Conservation (phyloP, 257 asterid species). For the Anisodus tanguticus region DNA sequence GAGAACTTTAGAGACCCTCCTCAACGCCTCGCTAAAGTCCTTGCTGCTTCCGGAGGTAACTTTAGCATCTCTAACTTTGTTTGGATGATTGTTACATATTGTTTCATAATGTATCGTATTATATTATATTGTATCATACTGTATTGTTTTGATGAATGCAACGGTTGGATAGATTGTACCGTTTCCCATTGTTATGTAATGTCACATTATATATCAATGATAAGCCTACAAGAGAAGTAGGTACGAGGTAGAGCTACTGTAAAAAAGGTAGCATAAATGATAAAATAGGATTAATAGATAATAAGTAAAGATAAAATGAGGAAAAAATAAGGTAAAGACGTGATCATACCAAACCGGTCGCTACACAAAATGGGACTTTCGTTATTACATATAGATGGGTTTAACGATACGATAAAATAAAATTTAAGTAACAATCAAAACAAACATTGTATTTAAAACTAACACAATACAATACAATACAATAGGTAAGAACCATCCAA, state of each 20-base stretch:
- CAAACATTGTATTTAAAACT: not conserved
- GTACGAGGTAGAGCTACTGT: not conserved
- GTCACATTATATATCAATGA: not conserved
- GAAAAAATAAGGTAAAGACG: no score
- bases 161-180: not conserved
- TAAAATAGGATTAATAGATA: not conserved
- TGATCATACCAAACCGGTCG: not conserved
- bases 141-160: not conserved
- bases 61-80: conserved; percentile 1
- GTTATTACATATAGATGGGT: not conserved
- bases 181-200: no score
- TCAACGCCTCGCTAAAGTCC: conserved; percentile 84
- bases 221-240: not conserved
- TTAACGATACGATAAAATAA: not conserved
- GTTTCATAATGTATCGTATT: no score
- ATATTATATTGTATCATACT: not conserved
- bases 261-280: not conserved
- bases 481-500: not conserved
- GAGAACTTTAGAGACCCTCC: conserved; percentile 85
- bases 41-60: conserved; percentile 96
- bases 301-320: not conserved
- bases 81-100: not conserved
- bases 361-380: not conserved
- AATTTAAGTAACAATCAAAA: not conserved
- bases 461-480: not conserved